Evolutionary conservation across 352 stramenopile species (phyloP).

Genomic region (Labyrinthula sp.): DNA sequence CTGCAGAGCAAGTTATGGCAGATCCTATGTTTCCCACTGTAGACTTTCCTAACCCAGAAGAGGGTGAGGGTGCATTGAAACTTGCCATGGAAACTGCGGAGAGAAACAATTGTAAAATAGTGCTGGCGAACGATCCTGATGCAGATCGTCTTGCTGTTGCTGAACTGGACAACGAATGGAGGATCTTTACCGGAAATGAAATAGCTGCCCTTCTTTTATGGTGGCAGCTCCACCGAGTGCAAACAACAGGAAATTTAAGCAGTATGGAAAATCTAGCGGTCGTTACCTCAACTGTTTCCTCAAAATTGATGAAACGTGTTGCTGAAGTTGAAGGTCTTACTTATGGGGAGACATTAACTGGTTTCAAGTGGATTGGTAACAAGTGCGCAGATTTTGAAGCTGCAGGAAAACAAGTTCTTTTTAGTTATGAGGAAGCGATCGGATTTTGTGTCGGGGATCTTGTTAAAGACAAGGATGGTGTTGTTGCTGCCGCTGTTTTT

Average conservation of each 20-base stretch:
- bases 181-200: slow-evolving; percentile 90
- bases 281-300: slow-evolving; percentile 81
- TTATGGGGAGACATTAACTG: slow-evolving; percentile 89
- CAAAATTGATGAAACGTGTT: slow-evolving; percentile 79
- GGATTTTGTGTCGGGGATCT: slow-evolving; percentile 86
- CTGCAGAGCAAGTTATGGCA: slow-evolving; percentile 61
- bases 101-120: slow-evolving; percentile 47
- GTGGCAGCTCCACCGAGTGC: too few relatives aligned
- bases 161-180: slow-evolving; percentile 61
- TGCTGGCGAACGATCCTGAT: slow-evolving; percentile 94
- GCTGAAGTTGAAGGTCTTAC: slow-evolving; percentile 66
- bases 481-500: slow-evolving; percentile 67
- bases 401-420: slow-evolving; percentile 69
- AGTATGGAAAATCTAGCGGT: slow-evolving; percentile 37
- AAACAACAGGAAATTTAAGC: too few relatives aligned
- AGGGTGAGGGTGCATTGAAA: slow-evolving; percentile 70
- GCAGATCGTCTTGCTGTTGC: slow-evolving; percentile 85
- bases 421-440: slow-evolving; percentile 94
- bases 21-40: slow-evolving; percentile 88
- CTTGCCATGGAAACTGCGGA: slow-evolving; percentile 65
- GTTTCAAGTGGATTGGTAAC: slow-evolving; percentile 97
- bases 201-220: slow-evolving; percentile 78
- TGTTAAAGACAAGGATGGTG: slow-evolving; percentile 92
- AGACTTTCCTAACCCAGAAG: slow-evolving; percentile 89
- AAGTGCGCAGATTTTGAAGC: slow-evolving; percentile 49